A percentile compares a stretch with the other conserved stretches of the same genome.
These are phyloP conservation scores for Ceriops tagal DNA, from an alignment of 345 rosid genomes.

Conservation along the genomic window DNA sequence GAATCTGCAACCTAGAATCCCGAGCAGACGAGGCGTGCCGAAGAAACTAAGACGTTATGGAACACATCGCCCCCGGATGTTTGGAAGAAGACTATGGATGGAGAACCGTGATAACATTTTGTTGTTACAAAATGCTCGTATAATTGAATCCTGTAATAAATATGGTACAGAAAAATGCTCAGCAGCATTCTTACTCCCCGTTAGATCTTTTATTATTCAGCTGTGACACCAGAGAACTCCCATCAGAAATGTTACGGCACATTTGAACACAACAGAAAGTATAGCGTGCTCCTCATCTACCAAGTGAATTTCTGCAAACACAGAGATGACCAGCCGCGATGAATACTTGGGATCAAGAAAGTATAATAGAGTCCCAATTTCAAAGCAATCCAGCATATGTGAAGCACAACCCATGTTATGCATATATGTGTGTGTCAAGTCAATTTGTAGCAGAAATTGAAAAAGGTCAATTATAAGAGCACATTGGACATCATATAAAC, in stretches of 20 bases:
- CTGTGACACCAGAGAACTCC: not conserved
- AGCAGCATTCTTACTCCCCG: not conserved
- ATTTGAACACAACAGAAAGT: conserved; percentile 5
- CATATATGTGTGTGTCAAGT: not conserved
- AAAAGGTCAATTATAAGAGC: not conserved
- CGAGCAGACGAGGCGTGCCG: no score
- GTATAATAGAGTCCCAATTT: not conserved
- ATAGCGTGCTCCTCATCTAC: conserved; percentile 10
- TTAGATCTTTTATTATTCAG: conserved; percentile 15
- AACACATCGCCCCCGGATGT: no score
- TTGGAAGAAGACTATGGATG: not conserved
- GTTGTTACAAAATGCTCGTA: conserved; percentile 13
- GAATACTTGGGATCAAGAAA: not conserved
- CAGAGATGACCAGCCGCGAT: not conserved
- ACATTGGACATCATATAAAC: not conserved
- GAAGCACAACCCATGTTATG: not conserved
- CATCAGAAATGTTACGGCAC: not conserved
- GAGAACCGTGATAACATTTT: not conserved
- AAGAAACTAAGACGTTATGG: no score
- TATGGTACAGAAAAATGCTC: conserved; percentile 8
- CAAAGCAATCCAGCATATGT: not conserved
- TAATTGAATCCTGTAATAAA: conserved; percentile 1
- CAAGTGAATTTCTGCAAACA: conserved; percentile 23
- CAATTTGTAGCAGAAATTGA: not conserved
- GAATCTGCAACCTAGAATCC: no score